These are phyloP conservation scores for Periconia digitata DNA, from an alignment of 2,329 filamentous ascomycete species.

Conservation along the genomic window DNA sequence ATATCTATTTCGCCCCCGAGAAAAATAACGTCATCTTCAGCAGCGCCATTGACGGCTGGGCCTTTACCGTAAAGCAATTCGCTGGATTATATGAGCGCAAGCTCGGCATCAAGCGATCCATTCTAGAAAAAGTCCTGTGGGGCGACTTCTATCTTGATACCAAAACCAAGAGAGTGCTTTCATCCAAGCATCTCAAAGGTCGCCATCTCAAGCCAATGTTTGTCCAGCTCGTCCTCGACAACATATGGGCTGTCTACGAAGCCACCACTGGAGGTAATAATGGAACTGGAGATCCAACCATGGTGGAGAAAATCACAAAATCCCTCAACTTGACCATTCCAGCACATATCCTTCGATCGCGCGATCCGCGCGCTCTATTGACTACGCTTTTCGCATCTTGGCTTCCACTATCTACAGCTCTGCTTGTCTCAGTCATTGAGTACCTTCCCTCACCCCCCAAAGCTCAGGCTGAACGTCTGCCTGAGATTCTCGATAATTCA, in stretches of 20 bases:
- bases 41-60: constrained; percentile 98
- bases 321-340: constrained; percentile 82
- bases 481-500: constrained; percentile 74
- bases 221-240: constrained; percentile 92
- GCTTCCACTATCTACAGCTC: constrained; percentile 88
- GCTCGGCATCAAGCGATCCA: constrained; percentile 83
- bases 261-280: constrained; percentile 82
- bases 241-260: constrained; percentile 93
- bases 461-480: constrained; percentile 79
- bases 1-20: constrained; percentile 96
- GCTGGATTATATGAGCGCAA: constrained; percentile 94
- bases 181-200: constrained; percentile 89
- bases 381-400: constrained; percentile 85
- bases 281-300: constrained; percentile 75
- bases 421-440: constrained; percentile 92
- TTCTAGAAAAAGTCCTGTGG: constrained; percentile 94
- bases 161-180: constrained; percentile 92
- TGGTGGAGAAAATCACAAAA: constrained; percentile 94
- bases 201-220: constrained; percentile 94
- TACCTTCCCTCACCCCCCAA: constrained; percentile 80
- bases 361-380: constrained; percentile 80
- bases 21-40: constrained; percentile 99
- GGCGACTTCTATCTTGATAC: constrained; percentile 95
- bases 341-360: constrained; percentile 78
- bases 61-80: constrained; percentile 94